Conservation (phyloP, 371 early-diverging fungal species). For the Syncephalastrum sp. region DNA sequence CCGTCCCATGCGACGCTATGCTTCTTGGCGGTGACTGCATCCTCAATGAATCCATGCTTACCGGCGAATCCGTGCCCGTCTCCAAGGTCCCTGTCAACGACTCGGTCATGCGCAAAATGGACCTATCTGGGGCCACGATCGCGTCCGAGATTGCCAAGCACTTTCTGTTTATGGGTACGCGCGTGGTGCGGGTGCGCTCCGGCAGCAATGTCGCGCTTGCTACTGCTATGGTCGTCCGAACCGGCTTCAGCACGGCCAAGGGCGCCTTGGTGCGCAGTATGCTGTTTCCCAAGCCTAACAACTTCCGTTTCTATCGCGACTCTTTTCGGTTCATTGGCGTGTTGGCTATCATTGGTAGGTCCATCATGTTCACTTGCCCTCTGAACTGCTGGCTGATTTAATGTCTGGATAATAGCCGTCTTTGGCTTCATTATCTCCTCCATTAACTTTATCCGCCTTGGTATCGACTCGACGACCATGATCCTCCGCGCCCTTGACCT, state of each 20-base stretch:
- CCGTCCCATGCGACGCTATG: conserved; percentile 94
- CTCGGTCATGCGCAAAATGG: conserved; percentile 65
- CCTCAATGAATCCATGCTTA: conserved; percentile 98
- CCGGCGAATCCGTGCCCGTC: conserved; percentile 84
- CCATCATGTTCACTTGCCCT: background rate
- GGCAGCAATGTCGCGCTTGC: conserved; percentile 46
- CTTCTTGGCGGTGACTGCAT: conserved; percentile 97
- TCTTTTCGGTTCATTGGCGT: conserved; percentile 94
- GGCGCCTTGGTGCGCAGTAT: conserved; percentile 95
- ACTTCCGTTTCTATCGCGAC: conserved; percentile 95
- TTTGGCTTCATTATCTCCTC: conserved; percentile 84
- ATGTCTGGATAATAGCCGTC: conserved; percentile 42
- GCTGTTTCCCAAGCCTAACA: conserved; percentile 92
- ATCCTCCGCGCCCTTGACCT: conserved; percentile 88
- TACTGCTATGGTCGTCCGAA: conserved; percentile 86
- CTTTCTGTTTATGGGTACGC: conserved; percentile 91
- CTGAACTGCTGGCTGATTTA: background rate
- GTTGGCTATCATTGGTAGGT: conserved; percentile 68
- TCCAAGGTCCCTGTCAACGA: conserved; percentile 81
- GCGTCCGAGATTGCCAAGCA: conserved; percentile 74
- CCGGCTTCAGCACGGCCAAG: conserved; percentile 97
- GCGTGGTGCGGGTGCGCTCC: conserved; percentile 81
- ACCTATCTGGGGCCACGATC: conserved; percentile 68
- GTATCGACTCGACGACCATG: conserved; percentile 68
- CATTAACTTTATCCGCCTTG: conserved; percentile 83